Conservation (phyloP, 495 filamentous ascomycete species). For the Sordaria brevicollis region DNA sequence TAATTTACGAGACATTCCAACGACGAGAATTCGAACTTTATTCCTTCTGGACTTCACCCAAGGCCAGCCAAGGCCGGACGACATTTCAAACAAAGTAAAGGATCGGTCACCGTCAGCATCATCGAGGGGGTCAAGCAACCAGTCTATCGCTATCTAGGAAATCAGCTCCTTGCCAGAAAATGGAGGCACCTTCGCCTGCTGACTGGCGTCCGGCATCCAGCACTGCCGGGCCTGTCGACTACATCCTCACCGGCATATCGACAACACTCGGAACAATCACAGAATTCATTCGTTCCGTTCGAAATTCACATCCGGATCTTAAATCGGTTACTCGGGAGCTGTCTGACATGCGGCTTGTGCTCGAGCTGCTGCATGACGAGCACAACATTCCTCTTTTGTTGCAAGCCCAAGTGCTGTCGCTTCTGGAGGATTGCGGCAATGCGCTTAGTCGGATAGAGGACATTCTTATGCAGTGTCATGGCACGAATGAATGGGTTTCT, state of each 20-base stretch:
- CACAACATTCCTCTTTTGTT: constrained; percentile 9
- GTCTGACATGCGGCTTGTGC: constrained; percentile 19
- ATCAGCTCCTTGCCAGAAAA: not conserved
- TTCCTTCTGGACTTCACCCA: not conserved
- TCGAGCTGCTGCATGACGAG: constrained; percentile 19
- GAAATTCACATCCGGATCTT: constrained; percentile 17
- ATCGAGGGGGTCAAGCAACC: not conserved
- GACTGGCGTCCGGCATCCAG: not conserved
- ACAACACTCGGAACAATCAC: constrained; percentile 18
- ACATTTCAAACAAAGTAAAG: not conserved
- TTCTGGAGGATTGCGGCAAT: constrained; percentile 14
- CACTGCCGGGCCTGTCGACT: constrained; percentile 11
- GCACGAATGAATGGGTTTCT: constrained; percentile 10
- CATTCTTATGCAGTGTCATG: constrained; percentile 7
- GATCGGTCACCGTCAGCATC: not conserved
- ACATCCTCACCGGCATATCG: constrained; percentile 14
- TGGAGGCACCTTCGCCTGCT: not conserved
- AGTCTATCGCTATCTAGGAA: not conserved
- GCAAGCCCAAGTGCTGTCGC: constrained; percentile 8
- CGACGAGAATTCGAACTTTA: not conserved
- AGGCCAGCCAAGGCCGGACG: not conserved
- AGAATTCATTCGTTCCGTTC: constrained; percentile 19
- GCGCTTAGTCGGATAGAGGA: constrained; percentile 9
- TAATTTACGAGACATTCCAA: not conserved
- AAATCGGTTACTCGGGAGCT: constrained; percentile 19